Percentiles rank a stretch among this genome's conserved stretches.
Evolutionary conservation across 1,139 yeast species (phyloP).

Genomic region (Hansenula anomala): DNA sequence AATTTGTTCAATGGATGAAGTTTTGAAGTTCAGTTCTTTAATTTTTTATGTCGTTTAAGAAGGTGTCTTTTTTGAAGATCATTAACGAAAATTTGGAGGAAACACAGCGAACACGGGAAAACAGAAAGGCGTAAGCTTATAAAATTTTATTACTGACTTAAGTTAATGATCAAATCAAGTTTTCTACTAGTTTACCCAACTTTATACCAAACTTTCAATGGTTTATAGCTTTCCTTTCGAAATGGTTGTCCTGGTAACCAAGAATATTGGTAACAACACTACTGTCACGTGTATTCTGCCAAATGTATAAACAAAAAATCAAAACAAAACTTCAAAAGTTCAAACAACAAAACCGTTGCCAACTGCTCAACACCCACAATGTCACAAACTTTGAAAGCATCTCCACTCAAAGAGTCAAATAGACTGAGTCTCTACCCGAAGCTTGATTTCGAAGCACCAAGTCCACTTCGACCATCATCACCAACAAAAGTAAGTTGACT

Average conservation of each 20-base stretch:
- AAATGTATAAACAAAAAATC: background rate
- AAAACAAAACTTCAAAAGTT: background rate
- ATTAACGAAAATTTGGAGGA: no score
- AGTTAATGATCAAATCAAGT: no score
- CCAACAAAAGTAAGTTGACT: background rate
- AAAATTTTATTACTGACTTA: no score
- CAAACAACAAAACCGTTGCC: background rate
- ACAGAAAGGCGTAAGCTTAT: no score
- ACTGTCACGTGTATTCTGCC: background rate
- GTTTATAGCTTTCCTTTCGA: background rate
- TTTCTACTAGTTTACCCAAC: no score
- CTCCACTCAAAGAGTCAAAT: background rate
- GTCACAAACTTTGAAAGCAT: background rate
- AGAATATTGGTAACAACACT: background rate
- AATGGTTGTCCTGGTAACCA: background rate
- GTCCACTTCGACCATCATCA: background rate
- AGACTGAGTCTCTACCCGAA: background rate
- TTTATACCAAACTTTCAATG: no score
- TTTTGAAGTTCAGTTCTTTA: background rate
- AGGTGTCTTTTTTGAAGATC: no score
- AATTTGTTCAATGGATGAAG: no score
- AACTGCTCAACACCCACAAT: background rate
- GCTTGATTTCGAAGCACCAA: slow-evolving; percentile 1
- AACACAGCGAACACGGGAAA: no score
- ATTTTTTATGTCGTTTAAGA: no score